Percentiles rank a stretch among this genome's conserved stretches.
Conservation (phyloP, 2,329 filamentous ascomycete genomes). For the Alternaria alternata region DNA sequence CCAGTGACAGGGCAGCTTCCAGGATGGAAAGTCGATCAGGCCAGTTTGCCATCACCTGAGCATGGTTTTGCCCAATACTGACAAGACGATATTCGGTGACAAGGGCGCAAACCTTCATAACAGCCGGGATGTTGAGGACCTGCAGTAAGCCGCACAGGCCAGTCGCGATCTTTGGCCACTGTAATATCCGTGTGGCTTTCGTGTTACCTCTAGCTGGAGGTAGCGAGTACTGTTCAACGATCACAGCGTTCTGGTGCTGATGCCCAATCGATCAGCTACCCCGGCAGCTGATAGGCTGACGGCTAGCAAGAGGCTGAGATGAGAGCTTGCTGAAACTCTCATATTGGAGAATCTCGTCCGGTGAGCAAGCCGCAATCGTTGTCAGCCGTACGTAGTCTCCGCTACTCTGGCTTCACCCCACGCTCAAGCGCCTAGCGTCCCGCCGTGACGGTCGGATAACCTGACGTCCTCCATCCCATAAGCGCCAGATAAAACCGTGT, state of each 20-base stretch:
- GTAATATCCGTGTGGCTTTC: neutral
- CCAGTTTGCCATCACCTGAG: neutral
- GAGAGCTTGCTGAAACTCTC: neutral
- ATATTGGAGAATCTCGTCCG: neutral
- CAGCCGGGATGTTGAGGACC: neutral
- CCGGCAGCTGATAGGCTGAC: neutral
- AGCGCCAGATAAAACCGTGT: neutral
- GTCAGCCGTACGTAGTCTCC: neutral
- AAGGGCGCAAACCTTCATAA: neutral
- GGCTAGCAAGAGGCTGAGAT: neutral
- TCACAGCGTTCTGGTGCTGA: neutral
- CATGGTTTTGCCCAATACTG: neutral
- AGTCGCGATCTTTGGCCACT: neutral
- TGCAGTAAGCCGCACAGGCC: neutral
- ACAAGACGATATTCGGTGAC: neutral
- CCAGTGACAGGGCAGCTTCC: neutral
- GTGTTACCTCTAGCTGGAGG: neutral
- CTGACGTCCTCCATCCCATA: neutral
- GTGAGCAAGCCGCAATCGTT: neutral
- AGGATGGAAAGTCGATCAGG: neutral
- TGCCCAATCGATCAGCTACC: neutral
- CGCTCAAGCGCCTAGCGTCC: neutral
- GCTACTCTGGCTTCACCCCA: constrained; percentile 2
- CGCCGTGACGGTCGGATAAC: neutral
- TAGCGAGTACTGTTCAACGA: neutral